These are phyloP conservation scores for Mycosphaerelloides madeirae DNA, from an alignment of 2,329 filamentous ascomycete species.

Conservation along the genomic window DNA sequence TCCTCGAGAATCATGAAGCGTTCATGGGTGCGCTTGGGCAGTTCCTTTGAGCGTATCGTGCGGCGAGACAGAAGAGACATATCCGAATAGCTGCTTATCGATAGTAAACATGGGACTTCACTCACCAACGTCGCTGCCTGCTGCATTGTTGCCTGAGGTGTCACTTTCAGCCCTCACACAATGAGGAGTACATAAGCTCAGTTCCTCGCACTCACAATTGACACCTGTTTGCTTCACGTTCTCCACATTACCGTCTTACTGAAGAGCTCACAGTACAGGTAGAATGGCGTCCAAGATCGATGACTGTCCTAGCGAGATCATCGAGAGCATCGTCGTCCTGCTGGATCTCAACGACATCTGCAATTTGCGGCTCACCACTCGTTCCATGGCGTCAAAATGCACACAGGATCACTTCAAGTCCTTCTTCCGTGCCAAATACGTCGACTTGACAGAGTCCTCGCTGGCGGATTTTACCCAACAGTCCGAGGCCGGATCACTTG, in stretches of 20 bases:
- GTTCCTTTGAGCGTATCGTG: conserved; percentile 45
- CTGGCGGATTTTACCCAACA: conserved; percentile 7
- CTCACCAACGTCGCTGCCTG: too few species aligned
- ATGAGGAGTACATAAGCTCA: too few species aligned
- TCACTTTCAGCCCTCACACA: background rate
- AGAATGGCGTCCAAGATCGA: background rate
- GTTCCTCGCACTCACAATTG: background rate
- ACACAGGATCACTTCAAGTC: conserved; percentile 11
- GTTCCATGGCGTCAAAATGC: conserved; percentile 1
- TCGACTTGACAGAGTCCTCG: background rate
- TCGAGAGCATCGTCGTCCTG: conserved; percentile 6
- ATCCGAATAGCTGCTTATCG: too few species aligned
- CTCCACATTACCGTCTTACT: background rate
- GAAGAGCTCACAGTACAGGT: background rate
- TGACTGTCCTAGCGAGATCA: conserved; percentile 4
- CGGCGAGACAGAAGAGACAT: background rate
- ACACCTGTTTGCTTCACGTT: too few species aligned
- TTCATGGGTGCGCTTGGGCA: conserved; percentile 61
- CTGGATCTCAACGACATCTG: conserved; percentile 9
- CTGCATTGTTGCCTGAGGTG: too few species aligned
- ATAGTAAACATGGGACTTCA: background rate
- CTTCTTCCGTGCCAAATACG: conserved; percentile 3
- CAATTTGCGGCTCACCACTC: conserved; percentile 8
- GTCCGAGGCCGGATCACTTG: too few species aligned
- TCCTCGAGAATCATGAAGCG: conserved; percentile 67